phyloP scores from a whole-genome alignment of 495 filamentous ascomycete genomes.

The Pseudotulostoma volvatum region DNA sequence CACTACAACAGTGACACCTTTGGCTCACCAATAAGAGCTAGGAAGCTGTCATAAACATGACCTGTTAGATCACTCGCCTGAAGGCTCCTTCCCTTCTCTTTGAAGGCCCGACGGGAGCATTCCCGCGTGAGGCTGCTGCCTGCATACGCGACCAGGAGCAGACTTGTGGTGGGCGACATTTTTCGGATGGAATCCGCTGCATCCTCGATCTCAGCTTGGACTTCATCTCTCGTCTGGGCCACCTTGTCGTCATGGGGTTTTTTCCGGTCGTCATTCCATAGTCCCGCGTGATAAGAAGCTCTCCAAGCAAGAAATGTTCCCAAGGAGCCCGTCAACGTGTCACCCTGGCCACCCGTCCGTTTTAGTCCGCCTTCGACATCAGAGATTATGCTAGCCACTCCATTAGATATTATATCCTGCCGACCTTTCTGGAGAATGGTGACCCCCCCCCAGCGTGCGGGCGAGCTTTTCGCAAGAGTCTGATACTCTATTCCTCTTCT shows the following conservation, averaged over 20 bases:
- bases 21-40: slow-evolving; percentile 51
- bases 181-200: slow-evolving; percentile 25
- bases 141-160: slow-evolving; percentile 69
- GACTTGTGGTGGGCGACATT: slow-evolving; percentile 42
- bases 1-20: slow-evolving; percentile 26
- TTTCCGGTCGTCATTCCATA: slow-evolving; percentile 56
- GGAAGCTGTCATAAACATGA: slow-evolving; percentile 70
- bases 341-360: slow-evolving; percentile 85
- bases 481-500: slow-evolving; percentile 27
- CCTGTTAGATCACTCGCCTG: slow-evolving; percentile 92
- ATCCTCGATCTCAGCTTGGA: slow-evolving; percentile 29
- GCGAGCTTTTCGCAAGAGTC: slow-evolving; percentile 57
- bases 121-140: slow-evolving; percentile 80
- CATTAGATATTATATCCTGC: slow-evolving; percentile 77
- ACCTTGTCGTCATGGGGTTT: slow-evolving; percentile 19
- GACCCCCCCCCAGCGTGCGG: slow-evolving; percentile 65
- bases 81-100: slow-evolving; percentile 71
- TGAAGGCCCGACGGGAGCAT: slow-evolving; percentile 76
- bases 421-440: slow-evolving; percentile 80
- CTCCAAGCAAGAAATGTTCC: slow-evolving; percentile 80
- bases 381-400: slow-evolving; percentile 51
- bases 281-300: slow-evolving; percentile 60
- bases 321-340: slow-evolving; percentile 82
- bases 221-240: slow-evolving; percentile 22
- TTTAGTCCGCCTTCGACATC: slow-evolving; percentile 71